phyloP scores from a whole-genome alignment of 2,329 filamentous ascomycete species.

The Ophiostoma himal-ulmi region DNA sequence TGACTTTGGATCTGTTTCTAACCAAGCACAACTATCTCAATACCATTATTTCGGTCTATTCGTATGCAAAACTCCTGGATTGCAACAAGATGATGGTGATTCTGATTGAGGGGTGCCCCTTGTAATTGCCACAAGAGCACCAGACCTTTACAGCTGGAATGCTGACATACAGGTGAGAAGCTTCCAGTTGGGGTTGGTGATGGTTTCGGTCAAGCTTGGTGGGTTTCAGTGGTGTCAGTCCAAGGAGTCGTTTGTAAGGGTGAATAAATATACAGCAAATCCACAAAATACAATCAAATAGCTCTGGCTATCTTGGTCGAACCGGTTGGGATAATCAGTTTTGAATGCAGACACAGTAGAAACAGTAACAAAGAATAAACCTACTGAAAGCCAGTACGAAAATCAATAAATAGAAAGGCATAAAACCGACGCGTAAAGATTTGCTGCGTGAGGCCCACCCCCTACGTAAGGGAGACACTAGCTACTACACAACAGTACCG shows the following conservation, averaged over 20 bases:
- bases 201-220: constrained; percentile 9
- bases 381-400: too few relatives aligned
- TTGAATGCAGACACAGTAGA: not conserved
- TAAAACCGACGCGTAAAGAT: not conserved
- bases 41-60: too few relatives aligned
- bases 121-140: not conserved
- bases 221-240: constrained; percentile 2
- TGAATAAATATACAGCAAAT: not conserved
- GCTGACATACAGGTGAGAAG: not conserved
- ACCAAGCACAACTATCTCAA: too few relatives aligned
- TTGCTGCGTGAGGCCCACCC: not conserved
- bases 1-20: too few relatives aligned
- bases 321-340: not conserved
- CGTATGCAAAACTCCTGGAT: not conserved
- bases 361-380: not conserved
- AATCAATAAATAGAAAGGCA: not conserved
- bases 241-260: not conserved
- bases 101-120: not conserved
- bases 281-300: not conserved
- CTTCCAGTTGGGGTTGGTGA: constrained; percentile 6
- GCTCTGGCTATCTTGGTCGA: not conserved
- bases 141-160: not conserved
- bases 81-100: not conserved
- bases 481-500: not conserved
- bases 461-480: constrained; percentile 1